Conservation (phyloP, 441 rosid species). For the Mallotus repandus region DNA sequence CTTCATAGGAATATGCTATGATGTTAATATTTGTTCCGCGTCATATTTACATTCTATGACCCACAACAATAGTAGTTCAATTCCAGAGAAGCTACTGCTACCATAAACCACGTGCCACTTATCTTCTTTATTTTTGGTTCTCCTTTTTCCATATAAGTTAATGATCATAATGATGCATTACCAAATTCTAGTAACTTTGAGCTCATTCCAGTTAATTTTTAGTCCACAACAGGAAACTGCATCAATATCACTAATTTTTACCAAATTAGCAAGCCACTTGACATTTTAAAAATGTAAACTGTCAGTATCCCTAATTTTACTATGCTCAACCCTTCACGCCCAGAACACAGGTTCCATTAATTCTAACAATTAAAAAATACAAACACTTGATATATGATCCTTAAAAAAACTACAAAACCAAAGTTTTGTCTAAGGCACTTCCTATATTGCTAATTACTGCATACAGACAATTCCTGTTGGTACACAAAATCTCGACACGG, state of each 20-base stretch:
- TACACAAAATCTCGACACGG: too few relatives aligned
- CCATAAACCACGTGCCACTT: background rate
- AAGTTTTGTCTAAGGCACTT: too few relatives aligned
- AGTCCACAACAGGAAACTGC: background rate
- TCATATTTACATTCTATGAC: too few relatives aligned
- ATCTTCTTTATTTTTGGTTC: background rate
- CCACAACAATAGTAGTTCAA: background rate
- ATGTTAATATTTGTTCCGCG: too few relatives aligned
- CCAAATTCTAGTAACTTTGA: background rate
- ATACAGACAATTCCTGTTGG: too few relatives aligned
- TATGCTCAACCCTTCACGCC: background rate
- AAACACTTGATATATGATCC: too few relatives aligned
- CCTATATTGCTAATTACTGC: too few relatives aligned
- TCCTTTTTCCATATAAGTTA: background rate
- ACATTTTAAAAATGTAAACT: background rate
- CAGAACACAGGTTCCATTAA: background rate
- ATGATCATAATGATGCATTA: background rate
- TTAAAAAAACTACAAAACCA: too few relatives aligned
- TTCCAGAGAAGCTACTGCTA: background rate
- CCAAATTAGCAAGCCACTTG: background rate
- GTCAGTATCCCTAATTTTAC: background rate
- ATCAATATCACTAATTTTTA: too few relatives aligned
- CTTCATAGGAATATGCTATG: too few relatives aligned
- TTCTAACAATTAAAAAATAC: too few relatives aligned
- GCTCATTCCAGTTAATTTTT: background rate